phyloP scores from a whole-genome alignment of 140 eudicot species.

The Cichorium intybus region DNA sequence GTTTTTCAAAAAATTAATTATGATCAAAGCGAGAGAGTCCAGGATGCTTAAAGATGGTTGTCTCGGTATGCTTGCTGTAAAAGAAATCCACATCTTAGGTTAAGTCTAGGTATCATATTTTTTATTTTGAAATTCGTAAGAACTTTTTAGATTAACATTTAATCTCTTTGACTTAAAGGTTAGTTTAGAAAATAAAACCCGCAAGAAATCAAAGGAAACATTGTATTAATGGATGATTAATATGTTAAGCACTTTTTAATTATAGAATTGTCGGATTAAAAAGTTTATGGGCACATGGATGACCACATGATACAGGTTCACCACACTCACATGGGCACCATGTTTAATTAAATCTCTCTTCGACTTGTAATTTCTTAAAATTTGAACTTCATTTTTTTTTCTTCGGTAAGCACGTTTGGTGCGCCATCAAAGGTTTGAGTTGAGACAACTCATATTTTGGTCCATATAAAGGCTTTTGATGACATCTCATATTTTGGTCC shows the following conservation, averaged over 20 bases:
- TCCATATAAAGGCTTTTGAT: slow-evolving; percentile 32
- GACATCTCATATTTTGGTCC: slow-evolving; percentile 34
- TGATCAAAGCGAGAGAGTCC: no score
- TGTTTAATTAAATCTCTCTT: slow-evolving; percentile 28
- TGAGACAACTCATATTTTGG: slow-evolving; percentile 32
- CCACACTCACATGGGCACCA: slow-evolving; percentile 32
- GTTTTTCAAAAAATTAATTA: no score
- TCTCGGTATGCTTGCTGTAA: no score
- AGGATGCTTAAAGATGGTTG: no score
- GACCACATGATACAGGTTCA: slow-evolving; percentile 31
- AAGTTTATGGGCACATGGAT: slow-evolving; percentile 28
- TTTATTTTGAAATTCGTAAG: no score
- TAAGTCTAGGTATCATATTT: no score
- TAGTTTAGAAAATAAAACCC: no score
- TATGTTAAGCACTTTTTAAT: not conserved
- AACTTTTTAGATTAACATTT: no score
- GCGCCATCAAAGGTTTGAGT: slow-evolving; percentile 33
- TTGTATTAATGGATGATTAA: not conserved
- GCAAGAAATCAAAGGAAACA: not conserved
- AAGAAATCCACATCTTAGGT: no score
- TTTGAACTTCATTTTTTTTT: not conserved
- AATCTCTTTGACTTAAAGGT: no score
- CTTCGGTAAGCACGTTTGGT: slow-evolving; percentile 19
- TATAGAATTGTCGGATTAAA: slow-evolving; percentile 1
- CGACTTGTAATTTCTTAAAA: slow-evolving; percentile 21